Conservation (phyloP, 176 grass and related monocot species). For the Triticum timopheevii region DNA sequence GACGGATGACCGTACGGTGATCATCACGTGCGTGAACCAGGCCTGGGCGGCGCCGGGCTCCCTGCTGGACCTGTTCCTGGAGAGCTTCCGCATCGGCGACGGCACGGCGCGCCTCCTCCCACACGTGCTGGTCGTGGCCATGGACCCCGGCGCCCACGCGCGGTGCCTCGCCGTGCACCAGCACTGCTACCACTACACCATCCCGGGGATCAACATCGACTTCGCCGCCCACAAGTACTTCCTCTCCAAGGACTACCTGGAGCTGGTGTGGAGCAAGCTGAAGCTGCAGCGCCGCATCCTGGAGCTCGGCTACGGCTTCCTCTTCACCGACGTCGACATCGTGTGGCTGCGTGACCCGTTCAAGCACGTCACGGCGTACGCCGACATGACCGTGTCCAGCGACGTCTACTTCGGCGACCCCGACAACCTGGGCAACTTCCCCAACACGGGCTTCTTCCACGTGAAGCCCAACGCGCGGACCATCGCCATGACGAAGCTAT, state of each 20-base stretch:
- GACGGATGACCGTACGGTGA: conserved; percentile 66
- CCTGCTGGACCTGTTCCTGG: conserved; percentile 73
- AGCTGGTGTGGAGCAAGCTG: conserved; percentile 78
- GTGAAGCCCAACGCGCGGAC: conserved; percentile 46
- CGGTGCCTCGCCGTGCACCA: conserved; percentile 51
- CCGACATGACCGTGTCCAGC: conserved; percentile 58
- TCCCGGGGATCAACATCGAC: conserved; percentile 42
- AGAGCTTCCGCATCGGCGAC: conserved; percentile 76
- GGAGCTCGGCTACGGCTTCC: conserved; percentile 76
- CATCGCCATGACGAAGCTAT: conserved; percentile 51
- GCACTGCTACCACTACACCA: conserved; percentile 60
- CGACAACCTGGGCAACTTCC: conserved; percentile 45
- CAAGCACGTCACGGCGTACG: conserved; percentile 62
- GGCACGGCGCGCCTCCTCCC: conserved; percentile 53
- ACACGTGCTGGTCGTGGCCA: conserved; percentile 64
- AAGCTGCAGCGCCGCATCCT: conserved; percentile 60
- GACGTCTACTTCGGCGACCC: conserved; percentile 59
- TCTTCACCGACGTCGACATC: conserved; percentile 80
- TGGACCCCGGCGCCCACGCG: conserved; percentile 53
- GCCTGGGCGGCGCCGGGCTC: conserved; percentile 58
- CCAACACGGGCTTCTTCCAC: conserved; percentile 75
- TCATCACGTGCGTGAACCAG: conserved; percentile 72
- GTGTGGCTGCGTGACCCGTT: conserved; percentile 77
- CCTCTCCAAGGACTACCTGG: conserved; percentile 62
- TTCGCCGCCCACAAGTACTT: conserved; percentile 62